phyloP scores from a whole-genome alignment of 768 basidiomycete species.

The Termitomyces sp. region DNA sequence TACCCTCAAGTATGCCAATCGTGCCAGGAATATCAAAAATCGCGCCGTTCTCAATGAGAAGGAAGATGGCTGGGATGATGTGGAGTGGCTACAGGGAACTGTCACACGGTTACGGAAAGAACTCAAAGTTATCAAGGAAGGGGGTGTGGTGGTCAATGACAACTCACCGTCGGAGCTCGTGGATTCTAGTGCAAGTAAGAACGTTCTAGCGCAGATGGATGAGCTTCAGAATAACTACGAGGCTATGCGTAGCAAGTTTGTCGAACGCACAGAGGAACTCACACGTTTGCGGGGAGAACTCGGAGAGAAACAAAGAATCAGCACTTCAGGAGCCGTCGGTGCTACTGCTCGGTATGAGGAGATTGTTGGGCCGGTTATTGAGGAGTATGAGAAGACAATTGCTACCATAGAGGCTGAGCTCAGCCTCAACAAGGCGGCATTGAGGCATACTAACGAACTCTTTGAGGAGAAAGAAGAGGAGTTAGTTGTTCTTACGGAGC shows the following conservation, averaged over 20 bases:
- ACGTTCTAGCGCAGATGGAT: slow-evolving; percentile 73
- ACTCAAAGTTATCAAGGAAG: slow-evolving; percentile 73
- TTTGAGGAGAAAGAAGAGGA: slow-evolving; percentile 90
- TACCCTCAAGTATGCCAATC: slow-evolving; percentile 95
- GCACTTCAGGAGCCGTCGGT: slow-evolving; percentile 53
- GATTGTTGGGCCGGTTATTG: slow-evolving; percentile 95
- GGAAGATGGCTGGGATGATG: slow-evolving; percentile 98
- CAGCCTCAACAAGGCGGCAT: slow-evolving; percentile 78
- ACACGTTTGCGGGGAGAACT: slow-evolving; percentile 75
- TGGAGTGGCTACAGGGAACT: slow-evolving; percentile 91
- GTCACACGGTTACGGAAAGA: slow-evolving; percentile 85
- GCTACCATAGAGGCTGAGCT: slow-evolving; percentile 91
- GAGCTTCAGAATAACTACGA: slow-evolving; percentile 85
- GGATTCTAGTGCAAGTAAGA: slow-evolving; percentile 63
- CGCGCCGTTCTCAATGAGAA: slow-evolving; percentile 86
- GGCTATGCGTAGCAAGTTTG: slow-evolving; percentile 76
- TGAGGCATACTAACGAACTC: slow-evolving; percentile 88
- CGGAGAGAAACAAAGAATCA: slow-evolving; percentile 64
- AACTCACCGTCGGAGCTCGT: slow-evolving; percentile 29
- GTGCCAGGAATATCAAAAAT: slow-evolving; percentile 97
- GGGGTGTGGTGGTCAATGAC: slow-evolving; percentile 32
- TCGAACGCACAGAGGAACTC: slow-evolving; percentile 85
- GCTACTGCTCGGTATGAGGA: slow-evolving; percentile 83
- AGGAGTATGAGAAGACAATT: slow-evolving; percentile 98
- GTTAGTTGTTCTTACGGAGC: slow-evolving; percentile 54